Evolutionary conservation across 306 rosid species (phyloP).

Genomic region (Vicia villosa): DNA sequence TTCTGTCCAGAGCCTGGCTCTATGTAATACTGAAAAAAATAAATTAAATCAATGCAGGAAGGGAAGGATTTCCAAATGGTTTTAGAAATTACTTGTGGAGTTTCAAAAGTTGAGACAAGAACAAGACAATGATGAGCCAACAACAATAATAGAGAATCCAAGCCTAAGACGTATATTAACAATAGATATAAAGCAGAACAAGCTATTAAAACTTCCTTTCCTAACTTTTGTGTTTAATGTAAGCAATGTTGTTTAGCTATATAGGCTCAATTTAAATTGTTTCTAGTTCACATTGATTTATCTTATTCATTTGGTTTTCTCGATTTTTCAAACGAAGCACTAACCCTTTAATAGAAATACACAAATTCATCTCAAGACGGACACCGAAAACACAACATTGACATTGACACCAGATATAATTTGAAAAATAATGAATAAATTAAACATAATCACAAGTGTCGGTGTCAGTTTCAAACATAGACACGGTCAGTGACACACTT

Average conservation of each 20-base stretch:
- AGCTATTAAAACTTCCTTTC: constrained; percentile 5
- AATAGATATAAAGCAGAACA: constrained; percentile 14
- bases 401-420: too few species aligned
- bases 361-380: not conserved
- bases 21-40: constrained; percentile 52
- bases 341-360: not conserved
- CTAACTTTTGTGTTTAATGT: not conserved
- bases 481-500: too few species aligned
- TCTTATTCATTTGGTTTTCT: not conserved
- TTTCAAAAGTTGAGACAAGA: constrained; percentile 3
- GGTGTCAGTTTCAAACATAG: too few species aligned
- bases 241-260: not conserved
- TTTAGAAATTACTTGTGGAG: not conserved
- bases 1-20: constrained; percentile 51
- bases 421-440: too few species aligned
- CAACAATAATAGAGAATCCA: not conserved
- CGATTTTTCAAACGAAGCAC: not conserved
- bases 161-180: constrained; percentile 7
- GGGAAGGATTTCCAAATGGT: constrained; percentile 25
- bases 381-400: too few species aligned
- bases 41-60: constrained; percentile 7
- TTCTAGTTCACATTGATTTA: not conserved
- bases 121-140: not conserved
- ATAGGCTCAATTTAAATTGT: not conserved
- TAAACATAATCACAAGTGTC: too few species aligned